Base-by-base conservation (phyloP, 176 grass and related monocot genomes). In the Bothriochloa decipiens region DNA sequence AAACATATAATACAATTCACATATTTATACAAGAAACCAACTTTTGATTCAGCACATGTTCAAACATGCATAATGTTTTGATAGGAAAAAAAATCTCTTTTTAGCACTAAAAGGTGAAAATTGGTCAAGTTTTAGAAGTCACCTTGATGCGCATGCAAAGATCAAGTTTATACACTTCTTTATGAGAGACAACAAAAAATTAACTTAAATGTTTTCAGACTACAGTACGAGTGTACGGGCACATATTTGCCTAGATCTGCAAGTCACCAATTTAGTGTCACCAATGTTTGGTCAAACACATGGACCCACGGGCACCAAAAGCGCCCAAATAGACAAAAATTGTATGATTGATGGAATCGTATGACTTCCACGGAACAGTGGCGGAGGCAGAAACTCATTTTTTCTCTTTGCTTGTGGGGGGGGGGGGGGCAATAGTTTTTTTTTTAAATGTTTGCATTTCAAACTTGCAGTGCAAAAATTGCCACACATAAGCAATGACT, bases 31-130 rank as follows among this genome's bases (percentile, higher is more conserved):
- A 7, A 29, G 11, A 40, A 11, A 62, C 68, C 10, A 71, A 58
- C n/a, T 41, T 82, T 63, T 83, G 69, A 63, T 74, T 47, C 69
- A 32, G 39, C 9, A 40, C 39, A 42, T 39, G 17, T 18, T 71
- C 35, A 72, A 82, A 61, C 57, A 61, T 61, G n/a, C 57, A 61
- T 61, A 61, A 61, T 61, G 23, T 61, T 61, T 25, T 61, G 57
- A 61, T 61, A 61, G 57, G 9, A 61, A 61, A 58, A 58, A n/a
- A 25, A 25, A 25, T 4, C 7, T n/a, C 8, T 23, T 25, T n/a
- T 23, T 23, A 58, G 57, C 57, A 61, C 57, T 61, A 61, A 61
- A 61, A 61, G 8, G 22, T 25, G n/a, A 61, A 61, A 61, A 61
- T 61, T 61, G n/a, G 22, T 25, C 57, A 25, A 61, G 22, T 23